Evolutionary conservation across 805 yeast species (phyloP), one percentile per base, ranked within the genome.

Genomic region (Yarrowia sp.): DNA sequence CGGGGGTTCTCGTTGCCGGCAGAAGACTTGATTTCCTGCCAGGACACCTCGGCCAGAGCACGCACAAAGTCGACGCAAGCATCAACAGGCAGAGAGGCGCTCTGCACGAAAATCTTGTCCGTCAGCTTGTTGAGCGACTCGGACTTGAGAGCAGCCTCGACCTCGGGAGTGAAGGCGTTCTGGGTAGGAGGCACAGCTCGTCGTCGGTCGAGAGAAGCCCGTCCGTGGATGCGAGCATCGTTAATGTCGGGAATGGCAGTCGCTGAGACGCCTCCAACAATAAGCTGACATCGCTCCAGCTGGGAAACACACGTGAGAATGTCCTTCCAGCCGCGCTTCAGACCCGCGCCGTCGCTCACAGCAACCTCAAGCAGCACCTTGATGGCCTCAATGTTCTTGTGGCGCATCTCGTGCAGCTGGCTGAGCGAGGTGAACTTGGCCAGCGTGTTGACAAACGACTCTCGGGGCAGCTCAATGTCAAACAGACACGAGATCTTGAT

Each of bases 11-110:
- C 78, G 44, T 92, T 85, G 69, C 84, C 84, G 6, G 91, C 92
- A 0, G 96, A 87, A 0, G 96, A 87, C 65, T 88, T 91, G 65
- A 94, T 90, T 73, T 94, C 99, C 69, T 92, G 97, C 41, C 84
- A 77, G 0, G 97, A 88, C 25, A 94, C 96, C 63, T 84, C 88
- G 4, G 96, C 84, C 65, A 94, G 78, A 0, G 97, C 96, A 62
- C 81, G 83, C 58, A 96, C 96, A 75, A 96, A 94, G 63, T 85
- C 87, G 62, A 88, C 84, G 65, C 96, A 93, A 3, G 93, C 96
- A 55, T 82, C 86, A 62, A 97, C 97, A 19, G 86, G 80, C 64
- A 94, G 80, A 49, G 82, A 81, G 1, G 91, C 81, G 69, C 96
- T 88, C 70, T 88, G 88, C 0, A 96, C 84, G 70, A 90, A 94